Conservation (phyloP, 805 yeast genomes). For the Yarrowia hollandica region DNA sequence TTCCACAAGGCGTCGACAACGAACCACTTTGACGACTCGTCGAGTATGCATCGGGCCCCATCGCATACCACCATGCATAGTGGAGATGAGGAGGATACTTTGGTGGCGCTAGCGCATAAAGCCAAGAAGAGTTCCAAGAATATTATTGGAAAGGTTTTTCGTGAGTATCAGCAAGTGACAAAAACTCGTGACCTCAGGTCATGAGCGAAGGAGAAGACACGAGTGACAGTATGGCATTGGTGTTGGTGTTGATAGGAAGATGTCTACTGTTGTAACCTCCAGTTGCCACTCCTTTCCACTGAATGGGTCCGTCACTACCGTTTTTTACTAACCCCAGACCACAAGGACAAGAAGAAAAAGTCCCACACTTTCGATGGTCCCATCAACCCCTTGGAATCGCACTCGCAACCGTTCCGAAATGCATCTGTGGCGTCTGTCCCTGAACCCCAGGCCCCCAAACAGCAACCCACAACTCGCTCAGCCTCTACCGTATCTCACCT, state of each 20-base stretch:
- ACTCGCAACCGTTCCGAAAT: slow-evolving; percentile 13
- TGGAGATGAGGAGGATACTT: slow-evolving; percentile 8
- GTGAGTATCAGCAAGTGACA: slow-evolving; percentile 1
- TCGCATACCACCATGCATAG: slow-evolving; percentile 11
- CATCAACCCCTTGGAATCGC: slow-evolving; percentile 12
- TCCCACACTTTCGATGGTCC: slow-evolving; percentile 6
- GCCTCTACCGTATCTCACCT: slow-evolving; percentile 19
- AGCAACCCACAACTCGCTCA: neutral
- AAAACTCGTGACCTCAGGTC: too few relatives aligned
- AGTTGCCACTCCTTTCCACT: too few relatives aligned
- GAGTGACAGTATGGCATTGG: too few relatives aligned
- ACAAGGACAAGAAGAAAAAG: slow-evolving; percentile 22
- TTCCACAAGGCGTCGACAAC: slow-evolving; percentile 21
- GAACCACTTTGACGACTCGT: slow-evolving; percentile 6
- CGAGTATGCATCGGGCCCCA: neutral
- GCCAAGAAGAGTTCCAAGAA: slow-evolving; percentile 13
- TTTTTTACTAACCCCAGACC: slow-evolving; percentile 1
- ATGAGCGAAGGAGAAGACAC: too few relatives aligned
- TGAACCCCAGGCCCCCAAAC: slow-evolving; percentile 9
- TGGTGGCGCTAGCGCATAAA: neutral
- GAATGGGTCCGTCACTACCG: too few relatives aligned
- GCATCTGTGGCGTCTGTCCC: slow-evolving; percentile 26
- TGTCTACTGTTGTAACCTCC: too few relatives aligned
- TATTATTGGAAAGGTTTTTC: slow-evolving; percentile 22
- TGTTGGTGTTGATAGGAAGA: too few relatives aligned